Evolutionary conservation across 2,329 filamentous ascomycete genomes (phyloP), one percentile per base, ranked within the genome.

Genomic region (Ophiocordyceps robertsii): DNA sequence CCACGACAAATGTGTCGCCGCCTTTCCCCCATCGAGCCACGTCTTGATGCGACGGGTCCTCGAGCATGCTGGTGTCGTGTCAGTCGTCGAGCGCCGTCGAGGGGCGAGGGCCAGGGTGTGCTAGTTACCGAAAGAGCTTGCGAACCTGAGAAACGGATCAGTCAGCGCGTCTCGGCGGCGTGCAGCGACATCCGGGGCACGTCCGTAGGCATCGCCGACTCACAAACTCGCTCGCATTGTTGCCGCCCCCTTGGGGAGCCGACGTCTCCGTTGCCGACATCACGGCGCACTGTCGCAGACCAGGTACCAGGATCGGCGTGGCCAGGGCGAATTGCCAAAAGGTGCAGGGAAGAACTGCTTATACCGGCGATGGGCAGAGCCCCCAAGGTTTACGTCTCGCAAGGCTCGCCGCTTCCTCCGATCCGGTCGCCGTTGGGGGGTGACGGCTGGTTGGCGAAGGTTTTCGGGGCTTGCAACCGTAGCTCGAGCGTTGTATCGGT

Each of bases 21-120:
- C 89, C 82, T 52, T 94, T 87, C 46, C 89, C 89, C 92, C 92
- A 98, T 65, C 90, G 76, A 39, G 96, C 92, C 47, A 96, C 89
- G 47, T 84, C 82, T 53, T 89, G 80, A 62, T 98, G 93, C 42
- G 86, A 82, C 31, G 89, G 89, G 57, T 93, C 93, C 65, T 96
- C 90, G 55, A 98, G 71, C 92, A 98, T 98, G 44, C 59, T 56
- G 41, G 30, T 39, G 38, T 37, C 27, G 40, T 39, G 49, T 55
- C 43, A 51, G 47, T 44, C 13, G 9, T 11, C 38, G 12, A 16
- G 14, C 12, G 29, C 16, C 10, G 19, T 32, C 21, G 9, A 29
- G 29, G 33, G 21, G 43, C 14, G 27, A 4, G 13, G n/a, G 27
- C 2, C 16, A 19, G n/a, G 12, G 42, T 33, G 74, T 27, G 3